A percentile compares a stretch with the other conserved stretches of the same genome.
Evolutionary conservation across 2,329 filamentous ascomycete genomes (phyloP).

Genomic region (Pseudocercospora macadamiae): DNA sequence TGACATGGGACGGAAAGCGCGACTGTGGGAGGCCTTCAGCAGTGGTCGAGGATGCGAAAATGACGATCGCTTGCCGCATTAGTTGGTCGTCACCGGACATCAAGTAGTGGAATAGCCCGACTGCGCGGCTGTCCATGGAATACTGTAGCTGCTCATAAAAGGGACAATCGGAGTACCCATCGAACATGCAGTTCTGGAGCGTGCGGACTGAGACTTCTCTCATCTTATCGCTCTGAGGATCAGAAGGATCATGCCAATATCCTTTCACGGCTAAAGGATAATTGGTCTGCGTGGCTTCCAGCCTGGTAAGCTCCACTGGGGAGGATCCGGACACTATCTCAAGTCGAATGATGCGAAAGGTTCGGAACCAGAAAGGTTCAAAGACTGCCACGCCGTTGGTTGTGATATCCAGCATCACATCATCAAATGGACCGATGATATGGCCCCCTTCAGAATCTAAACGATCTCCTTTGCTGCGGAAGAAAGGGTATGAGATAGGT

Average conservation of each 20-base stretch:
- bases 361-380: constrained; percentile 49
- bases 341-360: constrained; percentile 42
- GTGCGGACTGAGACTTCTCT: constrained; percentile 38
- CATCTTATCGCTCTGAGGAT: constrained; percentile 20
- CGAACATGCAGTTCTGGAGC: constrained; percentile 42
- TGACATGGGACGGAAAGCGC: constrained; percentile 42
- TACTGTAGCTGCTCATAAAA: constrained; percentile 38
- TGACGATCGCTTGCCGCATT: constrained; percentile 32
- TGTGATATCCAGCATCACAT: constrained; percentile 35
- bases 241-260: constrained; percentile 22
- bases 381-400: constrained; percentile 26
- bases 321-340: constrained; percentile 33
- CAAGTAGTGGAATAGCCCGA: constrained; percentile 33
- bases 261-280: constrained; percentile 43
- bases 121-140: constrained; percentile 30
- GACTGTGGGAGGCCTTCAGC: constrained; percentile 41
- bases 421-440: constrained; percentile 45
- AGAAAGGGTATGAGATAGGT: constrained; percentile 44
- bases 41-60: constrained; percentile 26
- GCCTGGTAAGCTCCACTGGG: constrained; percentile 31
- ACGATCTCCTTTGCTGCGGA: constrained; percentile 44
- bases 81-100: constrained; percentile 34
- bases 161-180: constrained; percentile 34
- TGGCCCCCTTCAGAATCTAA: constrained; percentile 37
- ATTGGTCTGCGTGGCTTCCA: constrained; percentile 41